Evolutionary conservation across 805 yeast species (phyloP).

Genomic region (Candida hungchunana): DNA sequence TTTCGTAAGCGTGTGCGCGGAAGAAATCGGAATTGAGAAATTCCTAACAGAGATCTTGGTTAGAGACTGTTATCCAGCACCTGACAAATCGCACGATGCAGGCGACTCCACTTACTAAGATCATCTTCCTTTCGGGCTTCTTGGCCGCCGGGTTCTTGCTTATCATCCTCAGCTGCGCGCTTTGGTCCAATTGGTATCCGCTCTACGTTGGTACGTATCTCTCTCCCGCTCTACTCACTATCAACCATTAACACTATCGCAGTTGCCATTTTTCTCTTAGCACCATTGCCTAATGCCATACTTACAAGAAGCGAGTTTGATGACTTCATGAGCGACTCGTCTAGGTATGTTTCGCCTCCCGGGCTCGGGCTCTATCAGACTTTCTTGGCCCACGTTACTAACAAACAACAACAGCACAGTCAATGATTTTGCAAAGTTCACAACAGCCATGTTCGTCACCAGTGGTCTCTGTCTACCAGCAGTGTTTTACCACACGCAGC

Average conservation of each 20-base stretch:
- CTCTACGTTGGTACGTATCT: conserved; percentile 53
- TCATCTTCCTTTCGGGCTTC: conserved; percentile 70
- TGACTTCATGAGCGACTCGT: conserved; percentile 60
- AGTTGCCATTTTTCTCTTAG: conserved; percentile 59
- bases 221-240: background rate
- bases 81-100: conserved; percentile 9
- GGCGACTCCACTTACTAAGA: conserved; percentile 65
- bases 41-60: background rate
- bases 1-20: background rate
- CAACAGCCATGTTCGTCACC: conserved; percentile 71
- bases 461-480: conserved; percentile 76
- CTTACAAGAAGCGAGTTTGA: conserved; percentile 42
- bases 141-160: conserved; percentile 87
- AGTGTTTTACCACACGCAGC: conserved; percentile 68
- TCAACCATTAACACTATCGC: conserved; percentile 5
- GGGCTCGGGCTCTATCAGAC: background rate
- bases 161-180: conserved; percentile 82
- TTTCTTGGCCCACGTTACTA: conserved; percentile 19
- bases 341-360: conserved; percentile 29
- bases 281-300: conserved; percentile 68
- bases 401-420: conserved; percentile 30
- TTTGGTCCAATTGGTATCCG: conserved; percentile 90
- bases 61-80: too few species aligned
- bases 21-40: background rate
- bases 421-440: conserved; percentile 76